A percentile compares a stretch with the other conserved stretches of the same genome.
These are phyloP conservation scores for Pyrenochaeta sp. DNA, from an alignment of 2,329 filamentous ascomycete species.

Conservation along the genomic window DNA sequence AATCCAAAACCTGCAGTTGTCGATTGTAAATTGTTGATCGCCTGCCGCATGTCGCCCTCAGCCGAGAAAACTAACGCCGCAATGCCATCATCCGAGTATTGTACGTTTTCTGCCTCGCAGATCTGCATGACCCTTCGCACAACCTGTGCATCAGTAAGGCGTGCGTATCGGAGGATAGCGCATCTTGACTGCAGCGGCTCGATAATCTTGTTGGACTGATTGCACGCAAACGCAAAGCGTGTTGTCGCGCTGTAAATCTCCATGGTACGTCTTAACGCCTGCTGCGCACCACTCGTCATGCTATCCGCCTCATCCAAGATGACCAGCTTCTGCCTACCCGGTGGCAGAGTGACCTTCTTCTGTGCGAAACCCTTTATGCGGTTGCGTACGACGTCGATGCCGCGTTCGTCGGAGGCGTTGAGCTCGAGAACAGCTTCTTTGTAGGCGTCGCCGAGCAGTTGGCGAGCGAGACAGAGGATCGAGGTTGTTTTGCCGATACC, in stretches of 20 bases:
- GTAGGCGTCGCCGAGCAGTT: constrained; percentile 90
- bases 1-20: constrained; percentile 94
- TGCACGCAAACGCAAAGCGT: constrained; percentile 96
- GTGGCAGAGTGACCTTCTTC: constrained; percentile 95
- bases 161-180: constrained; percentile 91
- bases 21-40: constrained; percentile 97
- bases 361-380: constrained; percentile 98
- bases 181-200: constrained; percentile 97
- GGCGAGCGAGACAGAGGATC: constrained; percentile 88
- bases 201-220: constrained; percentile 99
- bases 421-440: constrained; percentile 97
- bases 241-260: constrained; percentile 98
- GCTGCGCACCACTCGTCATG: constrained; percentile 97
- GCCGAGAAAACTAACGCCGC: constrained; percentile 97
- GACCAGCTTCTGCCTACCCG: constrained; percentile 92
- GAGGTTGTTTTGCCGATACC: constrained; percentile 99
- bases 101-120: constrained; percentile 87
- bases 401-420: constrained; percentile 95
- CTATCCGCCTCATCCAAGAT: constrained; percentile 96
- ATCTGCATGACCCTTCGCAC: constrained; percentile 92
- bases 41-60: constrained; percentile 98
- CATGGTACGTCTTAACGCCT: constrained; percentile 94
- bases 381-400: constrained; percentile 96
- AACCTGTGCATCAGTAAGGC: constrained; percentile 90
- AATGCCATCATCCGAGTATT: constrained; percentile 91